Base-by-base conservation (phyloP, 73 alveolate species). In the Tetrahymena elliotti region DNA sequence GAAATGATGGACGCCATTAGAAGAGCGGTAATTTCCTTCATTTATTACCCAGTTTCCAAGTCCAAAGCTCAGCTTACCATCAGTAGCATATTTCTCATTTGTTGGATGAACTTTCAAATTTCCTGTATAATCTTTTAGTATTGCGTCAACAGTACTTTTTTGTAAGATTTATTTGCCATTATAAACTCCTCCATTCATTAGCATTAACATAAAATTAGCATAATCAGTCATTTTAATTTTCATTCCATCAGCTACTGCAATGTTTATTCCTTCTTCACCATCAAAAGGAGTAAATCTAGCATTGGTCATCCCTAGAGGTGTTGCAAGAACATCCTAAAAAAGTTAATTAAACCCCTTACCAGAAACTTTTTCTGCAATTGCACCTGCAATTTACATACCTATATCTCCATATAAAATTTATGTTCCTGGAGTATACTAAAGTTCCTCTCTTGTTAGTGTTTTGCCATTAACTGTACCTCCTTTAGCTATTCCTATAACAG, bases 161-260 rank as follows among this genome's bases (percentile, higher is more conserved):
- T 52, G 12, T 4, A 93, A 15, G 0, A 93, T 47, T 47, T 93
- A 5, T 38, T 52, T 24, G 13, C 95, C 95, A 22, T 93, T 31
- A 93, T 24, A 93, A 38, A 39, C 10, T 0, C 93, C 95, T 35
- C 35, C n/a, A 18, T 93, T 93, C n/a, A 93, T 83, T 3, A 93
- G 53, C 95, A 52, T 93, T 7, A 40, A 0, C 53, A 93, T 12
- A 93, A 93, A 93, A 93, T 93, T 93, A 27, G 84, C 95, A 52
- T 93, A 93, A 27, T 93, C 95, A 27, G 52, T 93, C 95, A 93
- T 93, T 33, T 35, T 93, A 31, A 93, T 35, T 35, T 20, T 41
- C 41, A 93, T 31, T 33, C 95, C 95, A 93, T 93, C 95, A 35
- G 95, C 95, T 22, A 93, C 38, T n/a, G 95, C 95, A 8, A 93